These are phyloP conservation scores for Oehlia diaphana DNA, from an alignment of 192 early-diverging fungal genomes.

Conservation along the genomic window DNA sequence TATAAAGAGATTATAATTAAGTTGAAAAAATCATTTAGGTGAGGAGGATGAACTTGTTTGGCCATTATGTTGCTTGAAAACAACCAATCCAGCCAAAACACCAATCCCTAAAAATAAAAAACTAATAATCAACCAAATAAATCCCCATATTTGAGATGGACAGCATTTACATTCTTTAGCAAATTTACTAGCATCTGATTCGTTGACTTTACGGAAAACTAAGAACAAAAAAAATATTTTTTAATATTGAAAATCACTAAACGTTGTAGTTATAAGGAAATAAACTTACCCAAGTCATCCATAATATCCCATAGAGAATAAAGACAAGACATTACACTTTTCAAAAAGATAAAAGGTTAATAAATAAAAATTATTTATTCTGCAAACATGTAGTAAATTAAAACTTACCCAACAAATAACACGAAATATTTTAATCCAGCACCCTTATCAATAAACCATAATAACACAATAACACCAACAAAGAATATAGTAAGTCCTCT, in stretches of 20 bases:
- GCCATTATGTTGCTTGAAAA: conserved; percentile 58
- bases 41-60: too few relatives aligned
- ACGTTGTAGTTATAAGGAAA: background rate
- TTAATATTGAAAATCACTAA: background rate
- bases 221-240: conserved; percentile 31
- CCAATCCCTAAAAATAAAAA: conserved; percentile 77
- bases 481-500: conserved; percentile 79
- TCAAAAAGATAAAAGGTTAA: conserved; percentile 14
- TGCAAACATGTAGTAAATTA: conserved; percentile 3
- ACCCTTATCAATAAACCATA: conserved; percentile 83
- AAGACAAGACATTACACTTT: conserved; percentile 87
- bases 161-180: conserved; percentile 72
- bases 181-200: conserved; percentile 91
- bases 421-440: conserved; percentile 86
- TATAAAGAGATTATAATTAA: too few relatives aligned
- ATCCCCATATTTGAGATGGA: conserved; percentile 83
- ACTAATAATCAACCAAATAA: conserved; percentile 88
- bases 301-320: conserved; percentile 96
- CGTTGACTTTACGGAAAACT: conserved; percentile 87
- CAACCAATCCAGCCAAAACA: conserved; percentile 76
- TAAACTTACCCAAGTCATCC: conserved; percentile 63
- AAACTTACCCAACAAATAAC: conserved; percentile 84
- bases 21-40: too few relatives aligned
- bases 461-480: conserved; percentile 73
- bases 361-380: background rate